Percentiles rank a stretch among this genome's conserved stretches.
Evolutionary conservation across 805 yeast genomes (phyloP).

Genomic region (Pichia occidentalis): DNA sequence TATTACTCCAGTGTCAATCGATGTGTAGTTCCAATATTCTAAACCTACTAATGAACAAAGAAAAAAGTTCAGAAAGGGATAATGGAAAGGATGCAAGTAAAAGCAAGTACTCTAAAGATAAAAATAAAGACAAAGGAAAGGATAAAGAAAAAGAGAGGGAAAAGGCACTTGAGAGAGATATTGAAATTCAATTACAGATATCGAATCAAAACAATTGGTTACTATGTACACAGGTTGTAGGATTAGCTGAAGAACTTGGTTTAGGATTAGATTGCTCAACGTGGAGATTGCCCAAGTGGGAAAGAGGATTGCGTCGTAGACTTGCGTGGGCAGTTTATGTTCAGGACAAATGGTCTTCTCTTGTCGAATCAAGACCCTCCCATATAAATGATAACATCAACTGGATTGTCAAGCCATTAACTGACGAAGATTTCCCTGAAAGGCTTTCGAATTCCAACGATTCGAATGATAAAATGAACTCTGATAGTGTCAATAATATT

Average conservation of each 20-base stretch:
- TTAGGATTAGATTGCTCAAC: constrained; percentile 82
- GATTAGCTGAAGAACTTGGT: constrained; percentile 85
- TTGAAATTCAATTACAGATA: constrained; percentile 4
- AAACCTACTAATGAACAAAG: no score
- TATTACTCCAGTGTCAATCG: constrained; percentile 61
- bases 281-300: constrained; percentile 96
- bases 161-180: constrained; percentile 1
- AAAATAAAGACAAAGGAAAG: not conserved
- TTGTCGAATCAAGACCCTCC: constrained; percentile 79
- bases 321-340: constrained; percentile 94
- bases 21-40: constrained; percentile 22
- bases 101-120: not conserved
- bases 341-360: constrained; percentile 86
- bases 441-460: constrained; percentile 36
- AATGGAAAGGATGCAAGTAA: not conserved
- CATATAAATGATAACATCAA: constrained; percentile 65
- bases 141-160: not conserved
- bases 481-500: constrained; percentile 11
- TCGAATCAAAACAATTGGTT: constrained; percentile 69
- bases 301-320: constrained; percentile 77
- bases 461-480: not conserved
- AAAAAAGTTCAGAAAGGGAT: no score
- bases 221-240: constrained; percentile 77
- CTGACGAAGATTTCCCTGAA: constrained; percentile 76
- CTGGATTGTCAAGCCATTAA: constrained; percentile 70